Evolutionary conservation across 2,329 filamentous ascomycete genomes (phyloP), one percentile per base, ranked within the genome.

Genomic region (Didymella glomerata): DNA sequence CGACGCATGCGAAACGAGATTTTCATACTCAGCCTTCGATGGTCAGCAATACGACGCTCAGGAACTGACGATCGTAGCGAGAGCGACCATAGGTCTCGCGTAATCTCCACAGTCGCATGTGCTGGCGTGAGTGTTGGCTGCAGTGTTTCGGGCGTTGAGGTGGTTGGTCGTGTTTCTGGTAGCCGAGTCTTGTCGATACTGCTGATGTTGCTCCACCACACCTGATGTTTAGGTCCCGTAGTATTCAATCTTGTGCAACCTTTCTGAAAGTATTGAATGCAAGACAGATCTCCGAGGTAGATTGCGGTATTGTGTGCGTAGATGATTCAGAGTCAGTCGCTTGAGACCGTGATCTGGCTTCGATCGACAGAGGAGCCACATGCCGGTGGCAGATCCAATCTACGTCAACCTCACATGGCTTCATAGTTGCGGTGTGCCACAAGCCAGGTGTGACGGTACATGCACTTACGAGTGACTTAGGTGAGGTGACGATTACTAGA

Each of bases 201-300:
- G 0, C 88, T 84, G 11, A 97, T 81, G 74, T 96, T 92, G 72
- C 95, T 90, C 79, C 96, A 95, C 81, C 92, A 96, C 61, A 96
- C 93, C 27, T 90, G 90, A 75, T 96, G 34, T 44, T 32, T 45
- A 34, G 41, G 48, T 45, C 48, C 57, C 47, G 18, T 52, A 45
- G 51, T 42, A 55, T 54, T 20, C 41, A n/a, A 59, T 20, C 32
- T 27, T 48, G 48, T 55, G 18, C 47, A 96, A 84, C 96, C 96
- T 0, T 90, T 91, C 71, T 96, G 91, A 0, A 83, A 84, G 68
- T 96, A 86, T 72, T 96, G 91, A 18, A 87, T 91, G 75, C 92
- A 96, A 48, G 80, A 83, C 2, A 60, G 30, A 54, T 52, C 54
- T 28, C 38, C 41, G 42, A 56, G 47, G 24, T 18, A 38, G 13